Conservation (phyloP, 1,139 yeast species). For the Lodderomyces elongisporus region DNA sequence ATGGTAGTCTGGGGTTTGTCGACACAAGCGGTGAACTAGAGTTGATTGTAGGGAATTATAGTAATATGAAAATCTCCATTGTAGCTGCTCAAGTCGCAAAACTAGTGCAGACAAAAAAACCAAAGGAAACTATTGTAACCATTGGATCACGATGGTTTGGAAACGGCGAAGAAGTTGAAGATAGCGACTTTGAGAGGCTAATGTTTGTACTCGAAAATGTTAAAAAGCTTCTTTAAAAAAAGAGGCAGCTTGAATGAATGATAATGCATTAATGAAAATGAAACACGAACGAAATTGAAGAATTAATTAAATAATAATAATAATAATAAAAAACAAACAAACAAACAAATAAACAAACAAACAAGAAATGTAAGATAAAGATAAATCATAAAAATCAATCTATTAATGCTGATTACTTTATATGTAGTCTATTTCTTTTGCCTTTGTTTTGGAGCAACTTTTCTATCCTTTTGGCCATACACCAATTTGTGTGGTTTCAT, state of each 20-base stretch:
- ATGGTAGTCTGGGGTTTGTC: background rate
- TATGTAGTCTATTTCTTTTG: slow-evolving; percentile 22
- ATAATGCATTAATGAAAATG: background rate
- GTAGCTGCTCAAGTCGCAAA: slow-evolving; percentile 44
- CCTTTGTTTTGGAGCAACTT: slow-evolving; percentile 61
- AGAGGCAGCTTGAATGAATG: background rate
- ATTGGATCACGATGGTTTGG: slow-evolving; percentile 45
- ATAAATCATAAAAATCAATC: no score
- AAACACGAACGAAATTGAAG: no score
- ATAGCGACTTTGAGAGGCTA: slow-evolving; percentile 37
- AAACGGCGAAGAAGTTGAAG: slow-evolving; percentile 26
- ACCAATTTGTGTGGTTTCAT: slow-evolving; percentile 83
- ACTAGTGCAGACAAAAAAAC: slow-evolving; percentile 21
- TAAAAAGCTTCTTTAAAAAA: slow-evolving; percentile 16
- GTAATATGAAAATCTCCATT: slow-evolving; percentile 36
- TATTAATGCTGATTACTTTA: no score
- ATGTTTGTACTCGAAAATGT: slow-evolving; percentile 36
- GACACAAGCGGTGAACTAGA: slow-evolving; percentile 27
- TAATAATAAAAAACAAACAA: no score
- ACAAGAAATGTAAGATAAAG: no score
- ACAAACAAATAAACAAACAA: no score
- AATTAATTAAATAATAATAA: no score
- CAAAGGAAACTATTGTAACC: slow-evolving; percentile 33
- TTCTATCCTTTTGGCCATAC: slow-evolving; percentile 67
- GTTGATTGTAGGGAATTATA: slow-evolving; percentile 37